A percentile compares a stretch with the other conserved stretches of the same genome.
Conservation (phyloP, 2,329 filamentous ascomycete genomes). For the Juglanconis juglandina region DNA sequence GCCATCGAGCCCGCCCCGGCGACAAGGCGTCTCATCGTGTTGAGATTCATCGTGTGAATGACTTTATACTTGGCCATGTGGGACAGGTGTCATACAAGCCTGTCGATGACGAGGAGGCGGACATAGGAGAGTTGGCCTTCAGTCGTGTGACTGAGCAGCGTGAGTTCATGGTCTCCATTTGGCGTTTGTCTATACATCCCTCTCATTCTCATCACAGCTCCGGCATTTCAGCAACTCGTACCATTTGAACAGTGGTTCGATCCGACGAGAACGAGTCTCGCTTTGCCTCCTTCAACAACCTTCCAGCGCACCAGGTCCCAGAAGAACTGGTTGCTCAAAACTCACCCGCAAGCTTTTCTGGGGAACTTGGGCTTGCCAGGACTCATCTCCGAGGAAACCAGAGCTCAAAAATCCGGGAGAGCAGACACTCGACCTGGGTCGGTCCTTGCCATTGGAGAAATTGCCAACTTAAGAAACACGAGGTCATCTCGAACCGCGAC, state of each 20-base stretch:
- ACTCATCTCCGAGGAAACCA: conserved; percentile 6
- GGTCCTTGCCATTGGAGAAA: conserved; percentile 56
- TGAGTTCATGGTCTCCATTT: conserved; percentile 20
- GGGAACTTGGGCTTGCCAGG: conserved; percentile 28
- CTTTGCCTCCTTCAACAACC: neutral
- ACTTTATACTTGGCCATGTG: conserved; percentile 52
- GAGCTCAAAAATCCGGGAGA: conserved; percentile 15
- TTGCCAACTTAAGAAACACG: conserved; percentile 38
- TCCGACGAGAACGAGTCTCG: conserved; percentile 14
- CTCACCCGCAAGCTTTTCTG: conserved; percentile 48
- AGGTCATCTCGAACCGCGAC: conserved; percentile 20
- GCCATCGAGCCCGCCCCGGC: conserved; percentile 1
- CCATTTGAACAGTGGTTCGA: conserved; percentile 27
- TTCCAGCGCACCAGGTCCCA: conserved; percentile 33
- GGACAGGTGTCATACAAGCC: conserved; percentile 45
- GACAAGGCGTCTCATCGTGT: conserved; percentile 13
- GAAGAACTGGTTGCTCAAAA: conserved; percentile 48
- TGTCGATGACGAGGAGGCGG: conserved; percentile 27
- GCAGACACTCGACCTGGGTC: conserved; percentile 25
- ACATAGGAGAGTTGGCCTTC: conserved; percentile 36
- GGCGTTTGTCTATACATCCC: neutral
- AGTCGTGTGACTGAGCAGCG: conserved; percentile 25
- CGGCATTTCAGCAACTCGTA: conserved; percentile 21
- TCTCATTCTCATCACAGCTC: conserved; percentile 6
- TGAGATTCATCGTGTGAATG: conserved; percentile 35